Conservation (phyloP, 2,329 filamentous ascomycete genomes). For the Colletotrichum camelliae region DNA sequence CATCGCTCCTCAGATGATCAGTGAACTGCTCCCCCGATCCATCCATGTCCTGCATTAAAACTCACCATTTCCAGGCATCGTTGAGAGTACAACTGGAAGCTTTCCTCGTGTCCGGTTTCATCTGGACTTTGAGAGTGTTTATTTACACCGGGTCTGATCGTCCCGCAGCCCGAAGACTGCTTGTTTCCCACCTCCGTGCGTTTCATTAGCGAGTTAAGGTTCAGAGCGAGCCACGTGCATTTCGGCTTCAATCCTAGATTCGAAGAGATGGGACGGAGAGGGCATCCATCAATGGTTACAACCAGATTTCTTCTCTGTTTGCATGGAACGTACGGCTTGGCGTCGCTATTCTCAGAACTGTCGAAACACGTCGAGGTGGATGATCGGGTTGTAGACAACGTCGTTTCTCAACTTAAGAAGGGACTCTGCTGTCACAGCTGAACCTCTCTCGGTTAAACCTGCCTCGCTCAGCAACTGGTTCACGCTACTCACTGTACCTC, state of each 20-base stretch:
- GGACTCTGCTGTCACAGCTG: neutral
- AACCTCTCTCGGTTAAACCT: neutral
- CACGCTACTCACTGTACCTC: accelerated
- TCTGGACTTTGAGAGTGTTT: neutral
- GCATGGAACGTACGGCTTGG: neutral
- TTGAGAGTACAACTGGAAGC: neutral
- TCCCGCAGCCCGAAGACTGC: neutral
- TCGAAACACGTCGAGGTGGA: neutral
- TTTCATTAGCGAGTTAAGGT: neutral
- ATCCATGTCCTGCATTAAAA: neutral
- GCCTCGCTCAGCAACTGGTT: neutral
- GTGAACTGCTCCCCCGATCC: neutral
- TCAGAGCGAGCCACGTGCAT: neutral
- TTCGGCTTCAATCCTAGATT: neutral
- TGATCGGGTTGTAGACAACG: neutral
- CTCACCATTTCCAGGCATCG: neutral
- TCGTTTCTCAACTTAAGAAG: accelerated
- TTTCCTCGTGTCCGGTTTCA: neutral
- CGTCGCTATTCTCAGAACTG: neutral
- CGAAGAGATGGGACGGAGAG: neutral
- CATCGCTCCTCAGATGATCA: neutral
- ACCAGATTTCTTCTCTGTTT: neutral
- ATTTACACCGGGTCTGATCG: neutral
- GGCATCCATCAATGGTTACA: neutral
- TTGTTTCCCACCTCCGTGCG: neutral